Percentiles rank a stretch among this genome's conserved stretches.
phyloP scores from a whole-genome alignment of 2,329 filamentous ascomycete genomes.

The Xylogone sp. region DNA sequence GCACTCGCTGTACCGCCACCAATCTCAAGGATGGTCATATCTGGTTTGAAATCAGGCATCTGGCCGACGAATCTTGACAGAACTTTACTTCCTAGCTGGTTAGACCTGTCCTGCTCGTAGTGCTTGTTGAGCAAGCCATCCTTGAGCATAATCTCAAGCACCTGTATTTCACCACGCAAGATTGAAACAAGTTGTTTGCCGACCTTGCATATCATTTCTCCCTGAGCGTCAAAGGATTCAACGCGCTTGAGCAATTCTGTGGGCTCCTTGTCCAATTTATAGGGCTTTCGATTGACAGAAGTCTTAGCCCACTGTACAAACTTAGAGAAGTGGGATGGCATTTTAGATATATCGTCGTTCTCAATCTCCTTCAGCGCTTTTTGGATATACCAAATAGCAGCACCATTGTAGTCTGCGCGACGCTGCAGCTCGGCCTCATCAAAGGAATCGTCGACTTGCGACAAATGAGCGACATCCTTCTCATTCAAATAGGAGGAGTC shows the following conservation, averaged over 20 bases:
- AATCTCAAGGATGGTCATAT: conserved; percentile 15
- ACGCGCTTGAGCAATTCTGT: conserved; percentile 6
- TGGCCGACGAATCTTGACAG: conserved; percentile 5
- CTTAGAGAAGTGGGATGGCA: no score
- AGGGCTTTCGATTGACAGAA: no score
- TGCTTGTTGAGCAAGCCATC: conserved; percentile 9
- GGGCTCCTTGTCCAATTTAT: no score
- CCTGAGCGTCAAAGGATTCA: conserved; percentile 9
- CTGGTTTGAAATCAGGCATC: conserved; percentile 8
- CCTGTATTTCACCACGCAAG: conserved; percentile 5
- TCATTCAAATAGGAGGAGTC: no score
- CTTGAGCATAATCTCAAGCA: conserved; percentile 12
- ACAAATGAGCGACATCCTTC: no score
- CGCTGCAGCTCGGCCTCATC: no score
- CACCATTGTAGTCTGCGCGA: no score
- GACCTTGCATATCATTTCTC: conserved; percentile 28
- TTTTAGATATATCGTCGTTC: no score
- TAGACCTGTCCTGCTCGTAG: conserved; percentile 1
- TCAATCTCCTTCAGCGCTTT: no score
- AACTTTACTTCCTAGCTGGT: not conserved
- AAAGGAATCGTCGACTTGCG: no score
- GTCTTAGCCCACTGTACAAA: no score
- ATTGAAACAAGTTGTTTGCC: conserved; percentile 9
- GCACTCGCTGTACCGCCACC: conserved; percentile 17
- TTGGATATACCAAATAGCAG: no score